Evolutionary conservation across 1,284 basidiomycete species (phyloP).

Genomic region (Sporisorium sorghi): DNA sequence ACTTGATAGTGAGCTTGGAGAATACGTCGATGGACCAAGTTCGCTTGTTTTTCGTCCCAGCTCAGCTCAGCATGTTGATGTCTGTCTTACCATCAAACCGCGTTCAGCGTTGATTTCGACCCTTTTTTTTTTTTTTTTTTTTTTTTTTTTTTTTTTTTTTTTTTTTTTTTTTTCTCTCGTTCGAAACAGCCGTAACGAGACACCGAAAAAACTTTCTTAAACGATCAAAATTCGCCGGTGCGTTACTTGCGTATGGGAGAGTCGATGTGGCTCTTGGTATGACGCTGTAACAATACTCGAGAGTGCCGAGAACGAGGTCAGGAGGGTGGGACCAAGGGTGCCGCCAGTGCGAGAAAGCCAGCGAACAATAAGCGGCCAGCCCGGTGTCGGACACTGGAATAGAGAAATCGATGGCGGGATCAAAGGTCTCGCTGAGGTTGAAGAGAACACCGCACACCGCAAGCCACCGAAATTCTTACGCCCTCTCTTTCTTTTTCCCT

Average conservation of each 20-base stretch:
- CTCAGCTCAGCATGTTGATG: background rate
- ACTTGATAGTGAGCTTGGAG: too few species aligned
- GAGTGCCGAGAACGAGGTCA: background rate
- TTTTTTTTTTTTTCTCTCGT: background rate
- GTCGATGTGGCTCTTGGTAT: too few species aligned
- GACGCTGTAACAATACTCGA: too few species aligned
- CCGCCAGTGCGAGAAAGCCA: background rate
- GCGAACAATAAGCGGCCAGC: background rate
- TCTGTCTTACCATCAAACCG: background rate
- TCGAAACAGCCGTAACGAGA: background rate
- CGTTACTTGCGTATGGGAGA: too few species aligned
- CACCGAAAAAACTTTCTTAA: background rate
- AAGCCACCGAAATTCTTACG: constrained; percentile 9
- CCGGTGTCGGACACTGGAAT: constrained; percentile 10
- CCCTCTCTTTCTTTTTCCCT: background rate
- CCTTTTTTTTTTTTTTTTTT: too few species aligned
- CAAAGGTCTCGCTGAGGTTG: constrained; percentile 14
- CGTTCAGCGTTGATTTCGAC: background rate
- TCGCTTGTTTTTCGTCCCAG: background rate
- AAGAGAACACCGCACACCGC: too few species aligned
- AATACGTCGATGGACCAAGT: too few species aligned
- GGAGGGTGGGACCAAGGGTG: background rate
- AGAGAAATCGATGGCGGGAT: background rate
- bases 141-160: background rate
- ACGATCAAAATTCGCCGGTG: background rate